phyloP scores from a whole-genome alignment of 371 early-diverging fungal genomes.

The Fennellomyces sp. region DNA sequence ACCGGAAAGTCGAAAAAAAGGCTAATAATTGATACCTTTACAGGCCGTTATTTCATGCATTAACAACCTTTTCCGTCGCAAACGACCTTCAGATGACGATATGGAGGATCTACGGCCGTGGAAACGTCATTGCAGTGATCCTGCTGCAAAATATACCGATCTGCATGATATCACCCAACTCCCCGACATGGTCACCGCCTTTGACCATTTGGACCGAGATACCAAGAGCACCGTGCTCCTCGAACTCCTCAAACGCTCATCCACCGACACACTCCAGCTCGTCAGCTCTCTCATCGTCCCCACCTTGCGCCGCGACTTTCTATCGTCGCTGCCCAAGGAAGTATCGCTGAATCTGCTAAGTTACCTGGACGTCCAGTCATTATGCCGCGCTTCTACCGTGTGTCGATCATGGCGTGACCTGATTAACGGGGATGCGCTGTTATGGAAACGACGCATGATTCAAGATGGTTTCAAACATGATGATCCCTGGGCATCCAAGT shows the following conservation, averaged over 20 bases:
- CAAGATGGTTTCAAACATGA: background rate
- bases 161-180: background rate
- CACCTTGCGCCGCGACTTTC: conserved; percentile 82
- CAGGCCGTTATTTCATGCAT: background rate
- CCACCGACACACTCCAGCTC: conserved; percentile 71
- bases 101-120: background rate
- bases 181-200: conserved; percentile 23
- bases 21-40: background rate
- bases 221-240: conserved; percentile 35
- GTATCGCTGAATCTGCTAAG: conserved; percentile 72
- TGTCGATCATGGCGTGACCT: conserved; percentile 73
- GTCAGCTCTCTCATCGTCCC: conserved; percentile 80
- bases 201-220: conserved; percentile 28
- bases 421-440: conserved; percentile 58
- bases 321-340: conserved; percentile 77
- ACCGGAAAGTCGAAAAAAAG: too few relatives aligned
- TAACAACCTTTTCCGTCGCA: background rate
- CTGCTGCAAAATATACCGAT: background rate
- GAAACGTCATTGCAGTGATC: background rate
- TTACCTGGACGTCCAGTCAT: conserved; percentile 76
- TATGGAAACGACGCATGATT: background rate
- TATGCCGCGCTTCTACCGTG: conserved; percentile 81
- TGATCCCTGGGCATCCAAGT: background rate
- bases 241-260: conserved; percentile 38
- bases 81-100: background rate